Percentiles rank a stretch among this genome's conserved stretches.
Conservation (phyloP, 495 filamentous ascomycete genomes). For the Daldinia loculata region DNA sequence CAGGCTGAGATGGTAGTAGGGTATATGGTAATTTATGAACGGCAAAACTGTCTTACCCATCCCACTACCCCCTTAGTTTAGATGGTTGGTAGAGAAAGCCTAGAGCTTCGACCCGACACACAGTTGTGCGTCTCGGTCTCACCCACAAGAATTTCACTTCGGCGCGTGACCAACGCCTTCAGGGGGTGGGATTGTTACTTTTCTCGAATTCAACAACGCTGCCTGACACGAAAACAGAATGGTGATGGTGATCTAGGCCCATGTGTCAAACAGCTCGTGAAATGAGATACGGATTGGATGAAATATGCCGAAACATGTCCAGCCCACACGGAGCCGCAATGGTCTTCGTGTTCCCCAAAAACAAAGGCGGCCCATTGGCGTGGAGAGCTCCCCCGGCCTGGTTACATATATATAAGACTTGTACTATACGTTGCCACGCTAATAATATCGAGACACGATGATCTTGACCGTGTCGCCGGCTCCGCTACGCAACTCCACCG, state of each 20-base stretch:
- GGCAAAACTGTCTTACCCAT: constrained; percentile 17
- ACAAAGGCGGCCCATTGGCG: constrained; percentile 14
- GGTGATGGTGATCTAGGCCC: background rate
- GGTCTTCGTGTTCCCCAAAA: constrained; percentile 26
- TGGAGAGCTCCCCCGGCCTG: constrained; percentile 9
- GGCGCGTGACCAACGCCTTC: constrained; percentile 20
- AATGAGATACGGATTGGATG: constrained; percentile 18
- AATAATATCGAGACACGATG: constrained; percentile 43
- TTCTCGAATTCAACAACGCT: background rate
- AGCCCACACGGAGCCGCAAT: constrained; percentile 37
- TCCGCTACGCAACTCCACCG: constrained; percentile 36
- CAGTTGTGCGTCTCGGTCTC: background rate
- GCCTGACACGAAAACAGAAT: constrained; percentile 1
- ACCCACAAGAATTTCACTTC: constrained; percentile 2
- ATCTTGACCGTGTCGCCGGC: constrained; percentile 36
- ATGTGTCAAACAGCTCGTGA: constrained; percentile 6
- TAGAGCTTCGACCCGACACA: constrained; percentile 10
- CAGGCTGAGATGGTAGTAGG: constrained; percentile 24
- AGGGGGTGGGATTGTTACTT: background rate
- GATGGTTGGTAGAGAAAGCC: constrained; percentile 12
- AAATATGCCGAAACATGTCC: constrained; percentile 22
- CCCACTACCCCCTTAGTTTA: background rate
- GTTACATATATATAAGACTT: constrained; percentile 23
- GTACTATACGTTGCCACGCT: constrained; percentile 29
- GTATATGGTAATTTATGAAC: background rate